Base-by-base conservation (phyloP, 768 basidiomycete genomes). In the Austroboletus festivus region DNA sequence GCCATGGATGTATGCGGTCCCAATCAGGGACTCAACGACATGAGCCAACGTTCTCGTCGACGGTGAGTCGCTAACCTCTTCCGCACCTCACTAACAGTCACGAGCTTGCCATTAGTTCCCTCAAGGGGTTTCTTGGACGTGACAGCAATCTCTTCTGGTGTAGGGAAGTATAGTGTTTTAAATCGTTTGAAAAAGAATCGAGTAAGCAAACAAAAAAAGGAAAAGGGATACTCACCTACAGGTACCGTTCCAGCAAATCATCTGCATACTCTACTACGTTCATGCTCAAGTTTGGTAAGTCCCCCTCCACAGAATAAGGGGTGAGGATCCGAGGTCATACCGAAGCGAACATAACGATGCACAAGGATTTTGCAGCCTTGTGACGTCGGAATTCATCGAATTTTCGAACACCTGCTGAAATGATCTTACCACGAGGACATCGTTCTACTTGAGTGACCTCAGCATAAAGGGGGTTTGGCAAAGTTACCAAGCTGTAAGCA, bases 31-130 rank as follows among this genome's bases (percentile, higher is more conserved):
- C 67, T 95, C 92, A 4, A 92, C 76, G 4, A 92, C 84, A 53
- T 94, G 92, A 1, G 89, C 89, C 28, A 93, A 72, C 50, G 89
- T 78, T 73, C 94, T 94, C 3, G 86, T 89, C 3, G 87, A 90
- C 22, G 89, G 55, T n/a, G 74, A 59, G 44, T 71, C 67, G 19
- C n/a, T n/a, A 47, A 46, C 43, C 49, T 60, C 46, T 56, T 54
- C 53, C 59, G 61, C 47, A 59, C 63, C 57, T 55, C 62, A 41
- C 57, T 64, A 37, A 55, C 50, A 12, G 51, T 56, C 18, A 55
- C 43, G 0, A 46, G 48, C 12, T 57, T 59, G 1, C 58, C 57
- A 15, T 53, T 52, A 8, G 28, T 42, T 22, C 71, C 65, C 47
- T 78, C 70, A 2, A 42, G 18, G n/a, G 52, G 44, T 10, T 60